Base-by-base conservation (phyloP, 495 filamentous ascomycete genomes). In the Penicillium antarcticum region DNA sequence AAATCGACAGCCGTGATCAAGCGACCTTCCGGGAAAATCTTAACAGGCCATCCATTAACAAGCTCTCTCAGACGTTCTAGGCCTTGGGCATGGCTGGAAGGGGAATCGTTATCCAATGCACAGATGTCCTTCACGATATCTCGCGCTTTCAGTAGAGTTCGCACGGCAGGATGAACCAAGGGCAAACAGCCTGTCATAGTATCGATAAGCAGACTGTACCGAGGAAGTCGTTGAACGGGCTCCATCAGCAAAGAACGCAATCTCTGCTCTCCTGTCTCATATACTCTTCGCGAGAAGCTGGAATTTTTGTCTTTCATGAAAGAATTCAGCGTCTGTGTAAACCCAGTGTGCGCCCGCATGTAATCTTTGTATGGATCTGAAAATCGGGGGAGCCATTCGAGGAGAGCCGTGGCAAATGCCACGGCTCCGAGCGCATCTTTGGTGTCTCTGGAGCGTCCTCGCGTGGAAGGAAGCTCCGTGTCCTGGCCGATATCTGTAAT, bases 101-200 rank as follows among this genome's bases (percentile, higher is more conserved):
- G 68, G 2, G 73, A 67, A 0, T 81, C 74, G 23, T 82, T 82
- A 54, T 96, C 90, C 45, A 95, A 80, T 16, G 92, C 91, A 65
- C 94, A 99, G 34, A 99, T 97, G 31, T 94, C 91, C 14, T 91
- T 88, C 54, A 99, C 88, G 42, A 95, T 85, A 62, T 96, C 91
- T 52, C 91, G 78, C 9, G 94, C 91, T 61, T 88, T 89, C 18
- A 94, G 77, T 61, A 99, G 82, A 7, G 74, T 76, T 52, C 86
- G 82, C 41, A 96, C 75, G 1, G 91, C 91, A 14, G 88, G 87
- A 60, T 97, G 91, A 9, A 87, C 83, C 34, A 88, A 77, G 6
- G 92, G 91, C 9, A 99, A 77, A 54, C 84, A 86, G 53, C 84
- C 82, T 44, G 89, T 79, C 68, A 99, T 97, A 55, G 92, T 92